These are phyloP conservation scores for Starmerella apis DNA, from an alignment of 805 yeast genomes.

Conservation along the genomic window DNA sequence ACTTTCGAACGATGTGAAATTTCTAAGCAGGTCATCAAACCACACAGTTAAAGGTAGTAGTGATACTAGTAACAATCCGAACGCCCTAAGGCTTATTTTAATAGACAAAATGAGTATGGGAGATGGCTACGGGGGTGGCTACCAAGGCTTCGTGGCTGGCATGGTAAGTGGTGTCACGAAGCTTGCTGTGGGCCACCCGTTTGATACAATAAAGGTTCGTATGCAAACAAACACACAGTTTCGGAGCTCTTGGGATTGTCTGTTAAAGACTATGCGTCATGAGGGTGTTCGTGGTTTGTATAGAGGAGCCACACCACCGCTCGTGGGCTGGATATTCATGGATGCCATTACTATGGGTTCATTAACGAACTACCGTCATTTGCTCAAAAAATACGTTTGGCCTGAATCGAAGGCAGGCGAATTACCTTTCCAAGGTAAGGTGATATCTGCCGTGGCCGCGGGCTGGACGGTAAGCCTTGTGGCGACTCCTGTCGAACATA, in stretches of 20 bases:
- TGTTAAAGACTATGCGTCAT: conserved; percentile 53
- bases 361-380: conserved; percentile 61
- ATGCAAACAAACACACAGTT: conserved; percentile 68
- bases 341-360: conserved; percentile 87
- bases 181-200: conserved; percentile 83
- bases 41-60: too few species aligned
- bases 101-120: conserved; percentile 17
- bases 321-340: conserved; percentile 90
- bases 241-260: conserved; percentile 75
- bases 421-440: conserved; percentile 64
- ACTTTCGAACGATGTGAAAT: not conserved
- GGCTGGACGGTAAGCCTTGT: conserved; percentile 89
- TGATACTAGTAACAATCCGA: too few species aligned
- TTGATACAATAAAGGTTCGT: conserved; percentile 81
- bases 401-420: conserved; percentile 39
- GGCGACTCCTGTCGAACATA: conserved; percentile 90
- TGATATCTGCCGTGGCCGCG: conserved; percentile 63
- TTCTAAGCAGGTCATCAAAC: conserved; percentile 8
- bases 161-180: conserved; percentile 78
- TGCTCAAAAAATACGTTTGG: conserved; percentile 55
- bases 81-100: not conserved
- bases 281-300: conserved; percentile 77
- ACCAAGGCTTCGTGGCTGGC: conserved; percentile 72
- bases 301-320: conserved; percentile 86
- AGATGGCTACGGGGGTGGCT: conserved; percentile 24